A percentile compares a stretch with the other conserved stretches of the same genome.
Evolutionary conservation across 2,329 filamentous ascomycete genomes (phyloP).

Genomic region (Fusarium brevicatenulatum): DNA sequence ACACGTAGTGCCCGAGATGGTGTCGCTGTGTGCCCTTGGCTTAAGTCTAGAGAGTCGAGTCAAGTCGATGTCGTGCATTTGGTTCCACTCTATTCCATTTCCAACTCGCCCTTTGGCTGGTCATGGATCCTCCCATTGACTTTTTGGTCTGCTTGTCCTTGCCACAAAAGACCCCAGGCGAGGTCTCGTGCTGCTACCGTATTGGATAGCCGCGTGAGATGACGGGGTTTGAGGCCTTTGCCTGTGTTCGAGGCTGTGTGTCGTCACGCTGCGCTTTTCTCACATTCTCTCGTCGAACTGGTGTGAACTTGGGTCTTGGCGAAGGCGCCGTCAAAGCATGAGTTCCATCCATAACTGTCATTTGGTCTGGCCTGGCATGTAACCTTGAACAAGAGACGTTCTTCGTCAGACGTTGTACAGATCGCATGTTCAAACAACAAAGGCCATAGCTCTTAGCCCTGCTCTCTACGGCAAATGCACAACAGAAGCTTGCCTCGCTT

Average conservation of each 20-base stretch:
- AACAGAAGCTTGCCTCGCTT: constrained; percentile 22
- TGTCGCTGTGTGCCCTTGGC: constrained; percentile 10
- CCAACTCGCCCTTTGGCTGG: neutral
- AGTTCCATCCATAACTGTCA: neutral
- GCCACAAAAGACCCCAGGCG: constrained; percentile 43
- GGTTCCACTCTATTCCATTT: constrained; percentile 11
- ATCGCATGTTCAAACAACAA: constrained; percentile 7
- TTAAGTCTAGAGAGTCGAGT: constrained; percentile 46
- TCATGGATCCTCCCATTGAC: neutral
- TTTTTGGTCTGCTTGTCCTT: constrained; percentile 27
- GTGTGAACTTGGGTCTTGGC: constrained; percentile 42
- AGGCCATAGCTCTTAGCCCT: constrained; percentile 1
- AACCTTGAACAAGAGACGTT: neutral
- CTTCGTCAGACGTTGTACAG: constrained; percentile 1
- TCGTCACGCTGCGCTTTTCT: constrained; percentile 39
- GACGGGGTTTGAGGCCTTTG: constrained; percentile 38
- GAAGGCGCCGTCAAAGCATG: neutral
- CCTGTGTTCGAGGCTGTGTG: constrained; percentile 41
- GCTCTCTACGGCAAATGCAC: neutral
- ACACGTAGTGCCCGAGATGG: constrained; percentile 30
- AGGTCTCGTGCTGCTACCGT: constrained; percentile 47
- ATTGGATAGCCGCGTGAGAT: constrained; percentile 45
- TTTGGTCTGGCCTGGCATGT: neutral
- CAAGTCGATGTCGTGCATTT: constrained; percentile 57
- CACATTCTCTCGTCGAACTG: constrained; percentile 27